Conservation (phyloP, 495 filamentous ascomycete genomes). For the Talaromyces adpressus region DNA sequence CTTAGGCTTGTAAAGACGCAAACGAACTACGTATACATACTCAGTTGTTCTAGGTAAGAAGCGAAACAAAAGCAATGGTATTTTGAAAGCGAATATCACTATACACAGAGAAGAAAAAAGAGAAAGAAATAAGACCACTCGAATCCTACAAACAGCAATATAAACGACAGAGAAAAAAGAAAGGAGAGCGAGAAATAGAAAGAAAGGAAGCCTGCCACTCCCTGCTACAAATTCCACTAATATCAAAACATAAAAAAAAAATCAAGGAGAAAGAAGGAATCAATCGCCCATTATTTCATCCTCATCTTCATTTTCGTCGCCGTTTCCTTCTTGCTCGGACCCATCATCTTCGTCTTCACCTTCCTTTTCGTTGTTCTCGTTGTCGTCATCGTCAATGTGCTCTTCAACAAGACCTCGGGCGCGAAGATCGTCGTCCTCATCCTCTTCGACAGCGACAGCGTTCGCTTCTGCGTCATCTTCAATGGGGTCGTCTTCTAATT, state of each 20-base stretch:
- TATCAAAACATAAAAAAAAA: background rate
- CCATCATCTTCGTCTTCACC: conserved; percentile 29
- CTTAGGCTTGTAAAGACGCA: too few relatives aligned
- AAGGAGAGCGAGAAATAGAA: conserved; percentile 7
- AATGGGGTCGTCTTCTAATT: conserved; percentile 32
- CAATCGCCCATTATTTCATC: conserved; percentile 67
- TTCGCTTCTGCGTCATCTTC: conserved; percentile 47
- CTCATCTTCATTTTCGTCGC: conserved; percentile 44
- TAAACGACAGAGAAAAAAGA: conserved; percentile 11
- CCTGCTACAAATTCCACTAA: background rate
- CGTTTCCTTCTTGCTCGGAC: conserved; percentile 21
- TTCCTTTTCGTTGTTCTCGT: conserved; percentile 26
- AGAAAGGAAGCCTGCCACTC: conserved; percentile 6
- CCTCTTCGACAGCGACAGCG: conserved; percentile 44
- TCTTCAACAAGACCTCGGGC: conserved; percentile 53
- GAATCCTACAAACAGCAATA: conserved; percentile 2
- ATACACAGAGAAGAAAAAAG: conserved; percentile 1
- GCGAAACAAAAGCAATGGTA: background rate
- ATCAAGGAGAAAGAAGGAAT: conserved; percentile 9
- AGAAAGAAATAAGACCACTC: background rate
- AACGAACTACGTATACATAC: too few relatives aligned
- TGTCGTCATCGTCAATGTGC: conserved; percentile 44
- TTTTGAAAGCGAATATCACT: background rate
- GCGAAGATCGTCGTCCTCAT: conserved; percentile 55
- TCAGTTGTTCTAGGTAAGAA: background rate